These are phyloP conservation scores for Penicillium maclennaniae DNA, from an alignment of 495 filamentous ascomycete genomes.

Conservation along the genomic window DNA sequence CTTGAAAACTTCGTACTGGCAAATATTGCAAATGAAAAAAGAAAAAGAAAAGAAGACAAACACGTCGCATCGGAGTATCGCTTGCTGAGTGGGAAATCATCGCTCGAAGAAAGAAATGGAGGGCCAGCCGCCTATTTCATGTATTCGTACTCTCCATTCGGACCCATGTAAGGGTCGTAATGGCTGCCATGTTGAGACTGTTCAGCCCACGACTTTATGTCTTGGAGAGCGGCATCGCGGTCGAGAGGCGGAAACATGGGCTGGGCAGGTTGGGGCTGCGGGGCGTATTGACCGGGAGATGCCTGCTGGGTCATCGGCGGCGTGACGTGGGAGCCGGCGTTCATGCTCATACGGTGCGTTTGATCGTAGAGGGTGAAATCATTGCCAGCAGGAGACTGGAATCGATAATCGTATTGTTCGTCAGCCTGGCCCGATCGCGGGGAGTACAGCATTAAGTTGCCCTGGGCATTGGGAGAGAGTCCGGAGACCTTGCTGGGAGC, in stretches of 20 bases:
- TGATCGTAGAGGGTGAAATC: constrained; percentile 47
- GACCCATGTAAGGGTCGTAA: constrained; percentile 1
- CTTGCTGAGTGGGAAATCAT: not conserved
- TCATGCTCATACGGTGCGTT: constrained; percentile 1
- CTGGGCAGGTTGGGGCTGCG: not conserved
- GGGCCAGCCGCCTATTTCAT: constrained; percentile 9
- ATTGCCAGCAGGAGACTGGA: constrained; percentile 22
- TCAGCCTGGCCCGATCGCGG: constrained; percentile 44
- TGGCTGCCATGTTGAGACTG: constrained; percentile 7
- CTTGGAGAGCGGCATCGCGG: constrained; percentile 10
- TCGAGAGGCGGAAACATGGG: constrained; percentile 23
- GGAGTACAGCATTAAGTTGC: constrained; percentile 60
- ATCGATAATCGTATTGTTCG: constrained; percentile 45
- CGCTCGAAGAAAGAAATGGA: not conserved
- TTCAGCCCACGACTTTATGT: constrained; percentile 15
- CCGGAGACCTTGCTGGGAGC: constrained; percentile 34
- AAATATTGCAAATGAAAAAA: not conserved
- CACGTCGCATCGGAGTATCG: not conserved
- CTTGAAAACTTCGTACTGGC: not conserved
- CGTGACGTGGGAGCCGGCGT: not conserved
- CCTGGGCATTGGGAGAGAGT: constrained; percentile 60
- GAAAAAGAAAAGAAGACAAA: not conserved
- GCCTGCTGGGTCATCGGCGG: not conserved
- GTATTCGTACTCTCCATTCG: constrained; percentile 17
- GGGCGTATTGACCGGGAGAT: constrained; percentile 5